phyloP scores from a whole-genome alignment of 1,139 yeast species.

The Meyerozyma sp. region DNA sequence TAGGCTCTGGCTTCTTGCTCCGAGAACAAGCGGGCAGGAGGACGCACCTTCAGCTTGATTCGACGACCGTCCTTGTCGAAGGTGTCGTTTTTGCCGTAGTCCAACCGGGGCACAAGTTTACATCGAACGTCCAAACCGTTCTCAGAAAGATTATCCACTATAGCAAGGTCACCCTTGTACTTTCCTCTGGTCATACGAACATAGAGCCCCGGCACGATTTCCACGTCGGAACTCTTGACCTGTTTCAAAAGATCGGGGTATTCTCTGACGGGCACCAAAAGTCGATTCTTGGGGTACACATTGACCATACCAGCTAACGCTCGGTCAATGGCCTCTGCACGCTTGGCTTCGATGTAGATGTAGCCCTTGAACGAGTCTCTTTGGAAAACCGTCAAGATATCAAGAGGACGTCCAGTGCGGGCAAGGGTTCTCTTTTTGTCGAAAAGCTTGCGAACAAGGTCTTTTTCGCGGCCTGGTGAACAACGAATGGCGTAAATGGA shows the following conservation, averaged over 20 bases:
- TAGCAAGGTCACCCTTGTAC: conserved; percentile 88
- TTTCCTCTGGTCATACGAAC: conserved; percentile 88
- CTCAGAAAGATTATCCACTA: conserved; percentile 89
- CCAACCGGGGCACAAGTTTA: conserved; percentile 87
- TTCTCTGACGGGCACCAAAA: conserved; percentile 91
- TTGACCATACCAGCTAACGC: conserved; percentile 89
- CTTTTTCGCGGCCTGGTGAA: conserved; percentile 90
- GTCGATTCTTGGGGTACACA: conserved; percentile 63
- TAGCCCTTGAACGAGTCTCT: conserved; percentile 91
- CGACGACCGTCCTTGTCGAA: conserved; percentile 52
- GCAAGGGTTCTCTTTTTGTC: conserved; percentile 75
- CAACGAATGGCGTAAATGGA: conserved; percentile 94
- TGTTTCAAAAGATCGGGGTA: conserved; percentile 91
- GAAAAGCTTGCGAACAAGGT: conserved; percentile 74
- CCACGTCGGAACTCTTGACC: conserved; percentile 81
- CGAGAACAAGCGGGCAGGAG: conserved; percentile 80
- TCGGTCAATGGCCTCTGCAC: conserved; percentile 85
- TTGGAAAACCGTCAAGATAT: conserved; percentile 88
- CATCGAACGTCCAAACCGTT: conserved; percentile 92
- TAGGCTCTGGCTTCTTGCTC: conserved; percentile 60
- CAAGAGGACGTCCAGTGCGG: conserved; percentile 55
- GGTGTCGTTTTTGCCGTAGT: conserved; percentile 71
- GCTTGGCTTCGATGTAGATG: conserved; percentile 89
- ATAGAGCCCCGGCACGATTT: conserved; percentile 85
- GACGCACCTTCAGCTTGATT: conserved; percentile 56